Base-by-base conservation (phyloP, 2,329 filamentous ascomycete genomes). In the Whalleya microplaca region DNA sequence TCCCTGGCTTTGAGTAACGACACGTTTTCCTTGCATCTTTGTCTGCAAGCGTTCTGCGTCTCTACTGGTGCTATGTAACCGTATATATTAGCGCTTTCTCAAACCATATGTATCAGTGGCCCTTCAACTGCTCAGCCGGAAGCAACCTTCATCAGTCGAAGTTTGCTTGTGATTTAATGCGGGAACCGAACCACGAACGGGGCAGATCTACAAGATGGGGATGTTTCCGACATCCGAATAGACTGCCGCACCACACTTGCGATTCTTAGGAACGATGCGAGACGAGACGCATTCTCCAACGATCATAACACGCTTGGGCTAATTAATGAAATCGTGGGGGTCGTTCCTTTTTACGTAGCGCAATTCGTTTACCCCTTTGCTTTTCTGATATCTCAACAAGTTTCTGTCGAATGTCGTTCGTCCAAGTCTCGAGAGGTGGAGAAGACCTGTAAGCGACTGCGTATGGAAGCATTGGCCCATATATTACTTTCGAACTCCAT, bases 271-370 rank as follows among this genome's bases (percentile, higher is more conserved):
- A 53, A 20, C 20, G 43, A 51, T 45, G 47, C 18, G 41, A 52
- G 32, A 37, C 27, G 27, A 46, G 21, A 41, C 42, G 40, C 32
- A 23, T 45, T 21, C 41, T 50, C 23, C 51, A 53, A 45, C 53
- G 21, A 48, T 45, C 41, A n/a, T 20, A 45, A 32, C 20, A 59
- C 51, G 23, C 49, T 42, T 27, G 44, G 43, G 58, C 50, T 37
- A 57, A 52, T 51, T 47, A 51, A 52, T 51, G 53, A 58, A 21
- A 47, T 16, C 50, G 60, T 61, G 60, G 60, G 60, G 60, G 57
- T 61, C 60, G 56, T 46, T 18, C 46, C 37, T 18, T 12, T 45
- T 43, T 53, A 46, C 29, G 19, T 37, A 19, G 9, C 16, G 6
- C n/a, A 20, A 54, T 51, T 40, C 29, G 2, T 44, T 42, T 27